Conservation (phyloP, 1,139 yeast species). For the Debaryomyces fabryi region DNA sequence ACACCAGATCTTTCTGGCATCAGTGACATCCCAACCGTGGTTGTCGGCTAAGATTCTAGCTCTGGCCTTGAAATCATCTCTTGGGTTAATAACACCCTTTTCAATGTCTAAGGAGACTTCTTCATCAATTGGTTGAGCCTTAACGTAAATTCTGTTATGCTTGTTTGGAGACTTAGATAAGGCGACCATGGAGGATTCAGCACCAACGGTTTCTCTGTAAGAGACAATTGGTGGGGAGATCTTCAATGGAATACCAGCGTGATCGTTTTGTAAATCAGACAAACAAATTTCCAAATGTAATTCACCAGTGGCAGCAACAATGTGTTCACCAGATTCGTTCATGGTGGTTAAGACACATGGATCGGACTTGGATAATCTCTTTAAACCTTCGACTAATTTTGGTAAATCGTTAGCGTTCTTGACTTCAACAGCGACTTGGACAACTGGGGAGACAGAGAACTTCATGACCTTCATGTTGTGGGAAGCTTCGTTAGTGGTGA, state of each 20-base stretch:
- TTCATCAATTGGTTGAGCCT: constrained; percentile 95
- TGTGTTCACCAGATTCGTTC: constrained; percentile 97
- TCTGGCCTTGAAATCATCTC: constrained; percentile 99
- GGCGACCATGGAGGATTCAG: constrained; percentile 93
- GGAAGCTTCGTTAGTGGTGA: constrained; percentile 94
- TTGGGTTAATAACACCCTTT: constrained; percentile 86
- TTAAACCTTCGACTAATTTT: constrained; percentile 99
- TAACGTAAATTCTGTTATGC: constrained; percentile 99
- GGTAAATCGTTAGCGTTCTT: constrained; percentile 99
- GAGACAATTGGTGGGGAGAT: constrained; percentile 97
- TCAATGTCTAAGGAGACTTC: constrained; percentile 93
- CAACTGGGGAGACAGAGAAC: constrained; percentile 99
- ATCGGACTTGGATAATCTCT: constrained; percentile 99
- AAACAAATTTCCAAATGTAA: constrained; percentile 98
- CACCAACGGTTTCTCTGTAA: constrained; percentile 98
- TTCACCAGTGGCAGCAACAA: constrained; percentile 99
- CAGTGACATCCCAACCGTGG: constrained; percentile 99
- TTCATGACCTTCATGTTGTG: constrained; percentile 99
- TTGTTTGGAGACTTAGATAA: constrained; percentile 99
- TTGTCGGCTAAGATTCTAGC: constrained; percentile 99
- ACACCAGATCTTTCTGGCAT: constrained; percentile 99
- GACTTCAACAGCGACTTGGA: constrained; percentile 98
- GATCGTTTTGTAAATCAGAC: constrained; percentile 95
- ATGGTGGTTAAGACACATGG: constrained; percentile 94
- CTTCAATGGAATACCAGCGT: constrained; percentile 99